Evolutionary conservation across 306 rosid genomes (phyloP), one percentile per base, ranked within the genome.

Genomic region (Prosopis cineraria): DNA sequence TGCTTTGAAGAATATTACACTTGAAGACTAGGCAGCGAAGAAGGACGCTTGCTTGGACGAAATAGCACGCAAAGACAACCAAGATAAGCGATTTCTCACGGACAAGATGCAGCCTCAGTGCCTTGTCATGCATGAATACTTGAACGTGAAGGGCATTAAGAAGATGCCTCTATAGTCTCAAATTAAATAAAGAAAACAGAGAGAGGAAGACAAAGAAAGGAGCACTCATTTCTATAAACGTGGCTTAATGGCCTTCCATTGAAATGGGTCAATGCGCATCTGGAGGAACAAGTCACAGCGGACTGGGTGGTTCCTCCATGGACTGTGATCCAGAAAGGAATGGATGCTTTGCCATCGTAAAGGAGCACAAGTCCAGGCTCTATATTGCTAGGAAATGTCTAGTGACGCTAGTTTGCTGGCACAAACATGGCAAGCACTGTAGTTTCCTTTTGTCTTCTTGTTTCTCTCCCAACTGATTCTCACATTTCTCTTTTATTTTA

Each of bases 331-430:
- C 72, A 22, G 65, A 19, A 74, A 62, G 77, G 41, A 73, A 66
- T 60, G 84, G 84, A 30, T 79, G 84, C 50, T 62, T 86, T 75
- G 62, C 76, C 13, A 37, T 70, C 39, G 17, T 43, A 3, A 78
- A 84, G 81, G 88, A 87, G 63, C 68, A 81, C 1, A 79, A 72
- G 16, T 75, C 88, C 33, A 87, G 86, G 82, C 80, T 79, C 71
- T 81, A 78, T 80, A 87, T 84, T 76, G 84, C 76, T 12, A 84
- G 74, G 82, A 87, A 52, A 79, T 84, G 88, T 31, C 22, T 81
- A 9, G 29, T 68, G 24, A 81, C 84, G 80, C 58, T 81, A 22
- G 34, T 87, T 39, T 68, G 65, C 14, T 48, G 31, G 48, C 65
- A 20, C 71, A 36, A 24, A 36, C 25, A 76, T 73, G 79, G 86